Conservation (phyloP, 495 filamentous ascomycete species). For the Trichoderma orchidacearum region DNA sequence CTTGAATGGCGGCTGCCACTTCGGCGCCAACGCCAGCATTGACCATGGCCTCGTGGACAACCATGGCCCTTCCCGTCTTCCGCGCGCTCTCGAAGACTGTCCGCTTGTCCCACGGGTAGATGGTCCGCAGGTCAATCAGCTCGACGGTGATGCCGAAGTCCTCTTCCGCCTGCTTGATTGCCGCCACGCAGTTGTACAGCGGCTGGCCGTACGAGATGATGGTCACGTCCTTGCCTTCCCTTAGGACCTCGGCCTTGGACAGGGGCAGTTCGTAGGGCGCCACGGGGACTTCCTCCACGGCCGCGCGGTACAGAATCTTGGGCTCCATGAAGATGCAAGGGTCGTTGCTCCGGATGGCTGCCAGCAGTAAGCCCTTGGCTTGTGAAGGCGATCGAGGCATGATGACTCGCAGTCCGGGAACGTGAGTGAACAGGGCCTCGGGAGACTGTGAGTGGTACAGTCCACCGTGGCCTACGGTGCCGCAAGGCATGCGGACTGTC, state of each 20-base stretch:
- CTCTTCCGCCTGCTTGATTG: conserved; percentile 69
- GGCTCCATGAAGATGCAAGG: conserved; percentile 96
- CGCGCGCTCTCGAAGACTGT: conserved; percentile 70
- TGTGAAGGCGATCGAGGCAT: conserved; percentile 83
- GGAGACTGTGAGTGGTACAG: conserved; percentile 93
- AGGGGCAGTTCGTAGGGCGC: conserved; percentile 73
- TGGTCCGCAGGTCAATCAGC: conserved; percentile 79
- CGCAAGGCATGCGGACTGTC: conserved; percentile 88
- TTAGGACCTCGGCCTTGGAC: conserved; percentile 78
- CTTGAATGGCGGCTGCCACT: conserved; percentile 84
- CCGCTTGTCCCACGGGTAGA: conserved; percentile 92
- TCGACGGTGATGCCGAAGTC: conserved; percentile 70
- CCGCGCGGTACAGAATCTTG: conserved; percentile 87
- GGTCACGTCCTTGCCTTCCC: conserved; percentile 72
- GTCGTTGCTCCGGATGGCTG: conserved; percentile 73
- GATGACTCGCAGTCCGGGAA: conserved; percentile 80
- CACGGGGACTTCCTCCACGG: conserved; percentile 86
- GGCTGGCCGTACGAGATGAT: conserved; percentile 87
- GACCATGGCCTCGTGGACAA: conserved; percentile 93
- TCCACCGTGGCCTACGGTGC: conserved; percentile 90
- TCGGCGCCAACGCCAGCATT: conserved; percentile 92
- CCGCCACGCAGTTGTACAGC: conserved; percentile 72
- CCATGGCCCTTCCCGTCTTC: conserved; percentile 81
- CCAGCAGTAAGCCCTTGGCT: conserved; percentile 79
- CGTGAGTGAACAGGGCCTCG: conserved; percentile 82